These are phyloP conservation scores for Lithohypha guttulata DNA, from an alignment of 2,329 filamentous ascomycete genomes.

Conservation along the genomic window DNA sequence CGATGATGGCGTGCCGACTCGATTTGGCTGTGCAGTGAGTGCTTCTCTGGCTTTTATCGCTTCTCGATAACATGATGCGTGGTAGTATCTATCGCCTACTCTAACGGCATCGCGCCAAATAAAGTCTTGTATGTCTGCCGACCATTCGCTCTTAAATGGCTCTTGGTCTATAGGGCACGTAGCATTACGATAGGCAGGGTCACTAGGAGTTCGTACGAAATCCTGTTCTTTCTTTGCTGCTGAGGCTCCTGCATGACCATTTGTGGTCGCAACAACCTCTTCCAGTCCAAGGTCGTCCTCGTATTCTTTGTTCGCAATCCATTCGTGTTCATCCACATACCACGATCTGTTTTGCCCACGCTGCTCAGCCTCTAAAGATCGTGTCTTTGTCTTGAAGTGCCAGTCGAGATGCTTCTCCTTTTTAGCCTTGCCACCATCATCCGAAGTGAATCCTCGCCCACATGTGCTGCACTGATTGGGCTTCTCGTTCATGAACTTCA, in stretches of 20 bases:
- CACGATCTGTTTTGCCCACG: slow-evolving; percentile 84
- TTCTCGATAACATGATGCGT: slow-evolving; percentile 81
- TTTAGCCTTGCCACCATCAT: slow-evolving; percentile 66
- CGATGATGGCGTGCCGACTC: slow-evolving; percentile 29
- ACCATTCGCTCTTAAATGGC: slow-evolving; percentile 83
- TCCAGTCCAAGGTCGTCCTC: slow-evolving; percentile 51
- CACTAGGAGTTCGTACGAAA: slow-evolving; percentile 76
- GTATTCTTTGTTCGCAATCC: slow-evolving; percentile 74
- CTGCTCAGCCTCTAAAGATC: slow-evolving; percentile 75
- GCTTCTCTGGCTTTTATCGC: slow-evolving; percentile 53
- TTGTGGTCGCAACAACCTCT: slow-evolving; percentile 32
- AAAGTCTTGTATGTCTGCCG: slow-evolving; percentile 88
- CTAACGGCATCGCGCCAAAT: slow-evolving; percentile 86
- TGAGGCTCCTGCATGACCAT: slow-evolving; percentile 25
- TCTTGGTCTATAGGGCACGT: slow-evolving; percentile 93
- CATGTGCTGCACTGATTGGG: slow-evolving; percentile 86
- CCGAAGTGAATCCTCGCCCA: slow-evolving; percentile 71
- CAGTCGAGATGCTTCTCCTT: slow-evolving; percentile 94
- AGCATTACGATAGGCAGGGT: slow-evolving; percentile 60
- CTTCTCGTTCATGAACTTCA: slow-evolving; percentile 65
- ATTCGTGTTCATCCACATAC: slow-evolving; percentile 89
- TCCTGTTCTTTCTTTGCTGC: slow-evolving; percentile 49
- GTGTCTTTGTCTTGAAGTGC: slow-evolving; percentile 91
- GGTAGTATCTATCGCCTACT: slow-evolving; percentile 70
- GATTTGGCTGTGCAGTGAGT: slow-evolving; percentile 13